A percentile compares a stretch with the other conserved stretches of the same genome.
These are phyloP conservation scores for Backusella westeae DNA, from an alignment of 192 early-diverging fungal species.

Conservation along the genomic window DNA sequence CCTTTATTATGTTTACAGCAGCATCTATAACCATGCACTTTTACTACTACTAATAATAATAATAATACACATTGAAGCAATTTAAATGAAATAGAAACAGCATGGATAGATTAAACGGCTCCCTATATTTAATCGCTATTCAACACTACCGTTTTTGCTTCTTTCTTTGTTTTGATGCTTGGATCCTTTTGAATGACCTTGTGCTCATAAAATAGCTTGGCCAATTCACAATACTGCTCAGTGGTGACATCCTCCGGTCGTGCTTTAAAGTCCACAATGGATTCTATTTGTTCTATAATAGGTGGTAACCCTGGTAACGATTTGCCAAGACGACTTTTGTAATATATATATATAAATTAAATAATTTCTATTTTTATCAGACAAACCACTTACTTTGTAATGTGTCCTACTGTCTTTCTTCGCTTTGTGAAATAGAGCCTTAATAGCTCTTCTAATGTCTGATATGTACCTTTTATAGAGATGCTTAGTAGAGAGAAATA, in stretches of 20 bases:
- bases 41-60: too few species aligned
- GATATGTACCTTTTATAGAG: conserved; percentile 38
- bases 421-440: conserved; percentile 67
- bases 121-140: too few species aligned
- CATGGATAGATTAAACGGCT: too few species aligned
- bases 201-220: conserved; percentile 42
- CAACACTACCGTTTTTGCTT: neutral
- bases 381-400: conserved; percentile 37
- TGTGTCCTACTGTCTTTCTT: conserved; percentile 64
- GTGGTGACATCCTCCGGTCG: conserved; percentile 66
- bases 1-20: too few species aligned
- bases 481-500: too few species aligned
- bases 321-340: conserved; percentile 40
- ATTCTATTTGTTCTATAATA: conserved; percentile 35
- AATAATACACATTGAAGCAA: too few species aligned
- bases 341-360: neutral
- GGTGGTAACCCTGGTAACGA: conserved; percentile 23
- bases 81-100: too few species aligned
- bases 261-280: conserved; percentile 50
- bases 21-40: too few species aligned
- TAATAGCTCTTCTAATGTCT: conserved; percentile 58
- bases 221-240: conserved; percentile 56
- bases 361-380: neutral
- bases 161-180: neutral
- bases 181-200: conserved; percentile 9